Percentiles rank a stretch among this genome's conserved stretches.
phyloP scores from a whole-genome alignment of 306 rosid species.

The Begonia peltatifolia region DNA sequence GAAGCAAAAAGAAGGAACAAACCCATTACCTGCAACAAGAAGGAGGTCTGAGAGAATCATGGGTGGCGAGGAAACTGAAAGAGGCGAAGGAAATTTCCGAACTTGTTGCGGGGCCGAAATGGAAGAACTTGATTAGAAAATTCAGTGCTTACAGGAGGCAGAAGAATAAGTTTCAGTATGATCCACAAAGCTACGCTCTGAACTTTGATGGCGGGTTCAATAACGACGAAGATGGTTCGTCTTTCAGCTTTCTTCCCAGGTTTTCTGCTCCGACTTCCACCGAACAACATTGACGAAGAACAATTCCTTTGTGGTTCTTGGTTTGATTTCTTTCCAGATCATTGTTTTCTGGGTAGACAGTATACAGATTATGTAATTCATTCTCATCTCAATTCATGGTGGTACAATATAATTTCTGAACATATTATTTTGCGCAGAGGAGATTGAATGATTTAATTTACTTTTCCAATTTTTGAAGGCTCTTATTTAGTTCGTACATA shows the following conservation, averaged over 20 bases:
- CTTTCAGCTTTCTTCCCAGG: constrained; percentile 30
- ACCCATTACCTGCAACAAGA: constrained; percentile 12
- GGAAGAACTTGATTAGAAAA: constrained; percentile 67
- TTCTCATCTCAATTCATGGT: too few species aligned
- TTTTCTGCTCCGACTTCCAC: constrained; percentile 28
- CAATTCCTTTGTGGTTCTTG: not conserved
- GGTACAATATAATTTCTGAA: too few species aligned
- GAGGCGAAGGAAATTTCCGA: constrained; percentile 39
- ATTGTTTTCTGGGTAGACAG: too few species aligned
- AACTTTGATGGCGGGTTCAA: constrained; percentile 38
- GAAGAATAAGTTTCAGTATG: constrained; percentile 37
- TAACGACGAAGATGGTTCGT: constrained; percentile 32
- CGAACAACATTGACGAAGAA: constrained; percentile 1
- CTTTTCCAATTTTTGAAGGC: too few species aligned
- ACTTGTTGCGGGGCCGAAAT: constrained; percentile 54
- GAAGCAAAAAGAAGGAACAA: constrained; percentile 5
- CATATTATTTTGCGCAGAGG: too few species aligned
- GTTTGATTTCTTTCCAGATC: not conserved
- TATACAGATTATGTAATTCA: too few species aligned
- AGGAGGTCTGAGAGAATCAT: constrained; percentile 13
- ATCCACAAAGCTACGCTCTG: constrained; percentile 57
- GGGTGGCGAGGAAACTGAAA: constrained; percentile 34
- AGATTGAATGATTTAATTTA: too few species aligned
- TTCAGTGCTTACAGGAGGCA: constrained; percentile 22
- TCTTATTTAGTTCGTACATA: too few species aligned